These are phyloP conservation scores for Artemisia tridentata DNA, from an alignment of 129 eudicot species.

Conservation along the genomic window DNA sequence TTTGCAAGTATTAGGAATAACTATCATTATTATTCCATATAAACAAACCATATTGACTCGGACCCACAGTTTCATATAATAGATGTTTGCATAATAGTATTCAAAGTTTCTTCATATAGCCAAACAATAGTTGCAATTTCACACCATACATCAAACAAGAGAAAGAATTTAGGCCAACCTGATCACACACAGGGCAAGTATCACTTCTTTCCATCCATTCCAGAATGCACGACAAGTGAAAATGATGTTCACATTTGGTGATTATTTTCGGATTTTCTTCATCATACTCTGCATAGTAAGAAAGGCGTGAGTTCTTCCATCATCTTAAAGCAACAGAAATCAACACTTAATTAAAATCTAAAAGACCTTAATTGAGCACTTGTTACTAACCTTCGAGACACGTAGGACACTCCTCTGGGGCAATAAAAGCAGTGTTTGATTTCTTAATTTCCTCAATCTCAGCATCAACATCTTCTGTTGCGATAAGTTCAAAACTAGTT, in stretches of 20 bases:
- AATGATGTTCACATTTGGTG: conserved; percentile 93
- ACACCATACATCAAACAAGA: background rate
- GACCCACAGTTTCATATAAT: background rate
- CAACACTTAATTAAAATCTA: no score
- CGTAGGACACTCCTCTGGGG: conserved; percentile 83
- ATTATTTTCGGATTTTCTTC: conserved; percentile 82
- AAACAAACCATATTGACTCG: background rate
- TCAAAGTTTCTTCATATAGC: background rate
- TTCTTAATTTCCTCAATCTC: conserved; percentile 65
- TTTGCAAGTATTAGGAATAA: background rate
- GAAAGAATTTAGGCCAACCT: conserved; percentile 42
- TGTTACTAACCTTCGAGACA: conserved; percentile 80
- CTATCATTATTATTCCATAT: background rate
- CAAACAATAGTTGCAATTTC: background rate
- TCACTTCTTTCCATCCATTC: conserved; percentile 99
- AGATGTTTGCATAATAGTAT: background rate
- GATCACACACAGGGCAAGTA: conserved; percentile 86
- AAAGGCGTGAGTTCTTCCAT: background rate
- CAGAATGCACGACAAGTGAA: conserved; percentile 89
- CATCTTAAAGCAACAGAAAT: conserved; percentile 8
- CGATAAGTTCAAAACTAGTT: background rate
- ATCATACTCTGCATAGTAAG: conserved; percentile 67
- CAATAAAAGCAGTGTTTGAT: conserved; percentile 42
- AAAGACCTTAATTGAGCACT: conserved; percentile 3
- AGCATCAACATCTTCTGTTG: conserved; percentile 46